phyloP scores from a whole-genome alignment of 2,329 filamentous ascomycete species.

The Aspergillus sojae region DNA sequence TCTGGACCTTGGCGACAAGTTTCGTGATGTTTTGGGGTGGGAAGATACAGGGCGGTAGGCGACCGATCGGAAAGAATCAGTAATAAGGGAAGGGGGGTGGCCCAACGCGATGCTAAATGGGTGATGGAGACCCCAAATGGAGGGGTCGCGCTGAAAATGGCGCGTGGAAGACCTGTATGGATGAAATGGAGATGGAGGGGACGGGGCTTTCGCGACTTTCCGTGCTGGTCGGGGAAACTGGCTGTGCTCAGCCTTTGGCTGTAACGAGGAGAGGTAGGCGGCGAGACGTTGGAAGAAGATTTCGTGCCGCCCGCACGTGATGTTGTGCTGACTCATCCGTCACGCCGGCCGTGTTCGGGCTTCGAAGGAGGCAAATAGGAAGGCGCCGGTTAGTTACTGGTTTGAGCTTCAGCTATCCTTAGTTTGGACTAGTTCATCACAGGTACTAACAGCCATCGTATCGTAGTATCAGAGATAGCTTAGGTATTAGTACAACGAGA shows the following conservation, averaged over 20 bases:
- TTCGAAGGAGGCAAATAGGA: background rate
- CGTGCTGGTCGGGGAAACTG: conserved; percentile 40
- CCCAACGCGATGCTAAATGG: conserved; percentile 21
- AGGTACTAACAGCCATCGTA: background rate
- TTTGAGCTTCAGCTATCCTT: conserved; percentile 4
- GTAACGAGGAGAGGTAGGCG: conserved; percentile 36
- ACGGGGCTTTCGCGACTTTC: conserved; percentile 42
- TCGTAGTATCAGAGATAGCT: background rate
- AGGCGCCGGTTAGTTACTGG: background rate
- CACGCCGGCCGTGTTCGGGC: conserved; percentile 10
- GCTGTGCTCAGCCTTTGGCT: conserved; percentile 37
- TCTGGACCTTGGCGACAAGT: conserved; percentile 38
- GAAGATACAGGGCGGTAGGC: conserved; percentile 24
- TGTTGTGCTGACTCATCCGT: conserved; percentile 27
- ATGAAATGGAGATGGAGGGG: conserved; percentile 44
- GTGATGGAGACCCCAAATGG: conserved; percentile 23
- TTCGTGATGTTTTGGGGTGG: conserved; percentile 34
- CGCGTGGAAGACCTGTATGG: conserved; percentile 36
- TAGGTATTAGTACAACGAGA: background rate
- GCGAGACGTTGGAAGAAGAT: conserved; percentile 38
- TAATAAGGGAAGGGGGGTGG: conserved; percentile 19
- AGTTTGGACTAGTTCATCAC: background rate
- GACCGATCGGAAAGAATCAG: conserved; percentile 24
- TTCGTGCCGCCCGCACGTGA: conserved; percentile 31
- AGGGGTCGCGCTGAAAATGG: conserved; percentile 32